These are phyloP conservation scores for Globisporangium apiculatum DNA, from an alignment of 352 stramenopile genomes.

Conservation along the genomic window DNA sequence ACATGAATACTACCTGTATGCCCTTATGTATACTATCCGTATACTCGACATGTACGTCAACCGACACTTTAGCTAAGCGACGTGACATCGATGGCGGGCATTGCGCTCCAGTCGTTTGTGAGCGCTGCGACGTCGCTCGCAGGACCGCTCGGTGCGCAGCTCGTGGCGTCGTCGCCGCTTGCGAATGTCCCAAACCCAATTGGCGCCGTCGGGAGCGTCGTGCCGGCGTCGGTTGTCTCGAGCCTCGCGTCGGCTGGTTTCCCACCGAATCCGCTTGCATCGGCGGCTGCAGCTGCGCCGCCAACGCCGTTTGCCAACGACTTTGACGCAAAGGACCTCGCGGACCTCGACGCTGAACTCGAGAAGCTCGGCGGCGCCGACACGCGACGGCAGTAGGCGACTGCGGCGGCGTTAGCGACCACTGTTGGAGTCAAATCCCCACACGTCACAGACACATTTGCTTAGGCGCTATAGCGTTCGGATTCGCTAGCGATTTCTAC, in stretches of 20 bases:
- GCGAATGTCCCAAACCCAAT: constrained; percentile 73
- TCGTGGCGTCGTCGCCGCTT: constrained; percentile 64
- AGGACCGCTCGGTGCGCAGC: constrained; percentile 55
- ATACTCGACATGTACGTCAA: too few species aligned
- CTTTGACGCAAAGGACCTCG: constrained; percentile 54
- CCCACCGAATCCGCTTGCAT: constrained; percentile 28
- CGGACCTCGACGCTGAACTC: constrained; percentile 60
- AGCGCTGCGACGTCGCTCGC: constrained; percentile 72
- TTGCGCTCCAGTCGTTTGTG: constrained; percentile 71
- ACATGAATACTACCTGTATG: neutral
- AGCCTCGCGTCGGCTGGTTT: constrained; percentile 33
- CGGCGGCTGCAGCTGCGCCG: constrained; percentile 1
- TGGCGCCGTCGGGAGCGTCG: constrained; percentile 39
- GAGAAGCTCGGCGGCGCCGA: constrained; percentile 55
- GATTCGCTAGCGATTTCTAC: too few species aligned
- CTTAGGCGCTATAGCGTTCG: too few species aligned
- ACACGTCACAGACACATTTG: too few species aligned
- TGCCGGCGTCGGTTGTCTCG: constrained; percentile 40
- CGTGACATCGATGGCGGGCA: constrained; percentile 67
- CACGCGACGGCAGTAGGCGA: constrained; percentile 13
- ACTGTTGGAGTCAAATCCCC: too few species aligned
- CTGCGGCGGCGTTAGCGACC: too few species aligned
- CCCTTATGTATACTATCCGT: neutral
- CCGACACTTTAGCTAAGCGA: constrained; percentile 42
- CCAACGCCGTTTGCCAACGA: constrained; percentile 17